phyloP scores from a whole-genome alignment of 2,329 filamentous ascomycete species.

The Fragosphaeria purpurea region DNA sequence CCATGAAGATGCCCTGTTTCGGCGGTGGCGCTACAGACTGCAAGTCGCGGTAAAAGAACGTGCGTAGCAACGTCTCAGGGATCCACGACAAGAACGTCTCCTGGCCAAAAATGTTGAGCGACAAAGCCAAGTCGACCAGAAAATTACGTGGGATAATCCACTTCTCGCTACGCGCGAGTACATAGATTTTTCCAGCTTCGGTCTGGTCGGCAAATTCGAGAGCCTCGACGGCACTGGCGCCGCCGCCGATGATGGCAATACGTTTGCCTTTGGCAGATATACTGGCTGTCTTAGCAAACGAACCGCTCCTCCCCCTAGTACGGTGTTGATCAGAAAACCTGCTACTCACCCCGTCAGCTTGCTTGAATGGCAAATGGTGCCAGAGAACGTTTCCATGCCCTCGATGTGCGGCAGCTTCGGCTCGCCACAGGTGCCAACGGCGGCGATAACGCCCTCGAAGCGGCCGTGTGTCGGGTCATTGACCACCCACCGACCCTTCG shows the following conservation, averaged over 20 bases:
- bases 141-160: conserved; percentile 81
- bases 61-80: conserved; percentile 62
- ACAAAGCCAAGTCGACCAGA: conserved; percentile 61
- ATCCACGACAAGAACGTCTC: conserved; percentile 69
- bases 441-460: conserved; percentile 71
- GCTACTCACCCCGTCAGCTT: conserved; percentile 49
- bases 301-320: too few relatives aligned
- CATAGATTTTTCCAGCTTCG: conserved; percentile 56
- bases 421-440: conserved; percentile 71
- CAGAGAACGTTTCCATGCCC: conserved; percentile 63
- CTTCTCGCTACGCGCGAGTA: conserved; percentile 70
- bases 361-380: conserved; percentile 65
- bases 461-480: conserved; percentile 59
- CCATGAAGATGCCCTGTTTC: conserved; percentile 67
- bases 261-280: conserved; percentile 65
- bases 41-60: conserved; percentile 76
- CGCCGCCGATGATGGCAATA: conserved; percentile 66
- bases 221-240: conserved; percentile 72
- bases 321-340: too few relatives aligned
- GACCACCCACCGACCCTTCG: conserved; percentile 55
- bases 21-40: conserved; percentile 56
- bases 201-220: conserved; percentile 66
- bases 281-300: conserved; percentile 17
- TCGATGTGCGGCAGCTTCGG: conserved; percentile 60
- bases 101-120: conserved; percentile 68